A percentile compares a stretch with the other conserved stretches of the same genome.
Conservation (phyloP, 805 yeast species). For the Candida jianshihensis region DNA sequence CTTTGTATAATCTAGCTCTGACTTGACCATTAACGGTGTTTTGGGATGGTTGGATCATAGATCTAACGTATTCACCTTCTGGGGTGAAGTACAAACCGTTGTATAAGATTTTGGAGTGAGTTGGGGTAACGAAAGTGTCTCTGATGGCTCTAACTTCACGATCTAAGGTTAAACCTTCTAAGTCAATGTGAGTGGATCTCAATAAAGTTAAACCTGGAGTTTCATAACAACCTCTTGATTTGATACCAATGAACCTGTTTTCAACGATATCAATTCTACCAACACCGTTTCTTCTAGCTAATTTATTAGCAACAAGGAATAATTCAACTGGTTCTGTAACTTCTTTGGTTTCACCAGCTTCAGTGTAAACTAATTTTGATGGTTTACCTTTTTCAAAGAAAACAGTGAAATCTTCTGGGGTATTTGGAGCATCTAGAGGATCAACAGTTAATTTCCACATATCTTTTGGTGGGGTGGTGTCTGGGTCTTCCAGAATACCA, state of each 20-base stretch:
- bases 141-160: conserved; percentile 96
- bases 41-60: conserved; percentile 93
- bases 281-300: conserved; percentile 98
- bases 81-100: conserved; percentile 98
- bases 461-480: conserved; percentile 98
- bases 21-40: conserved; percentile 93
- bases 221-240: conserved; percentile 99
- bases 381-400: conserved; percentile 86
- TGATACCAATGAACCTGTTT: conserved; percentile 97
- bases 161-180: conserved; percentile 95
- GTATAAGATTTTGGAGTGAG: conserved; percentile 85
- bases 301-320: conserved; percentile 85
- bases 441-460: conserved; percentile 99
- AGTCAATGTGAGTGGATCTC: conserved; percentile 90
- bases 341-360: conserved; percentile 46
- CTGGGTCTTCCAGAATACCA: conserved; percentile 98
- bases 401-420: conserved; percentile 83
- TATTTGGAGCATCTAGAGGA: conserved; percentile 90
- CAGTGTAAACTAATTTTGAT: conserved; percentile 60
- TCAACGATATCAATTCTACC: conserved; percentile 99
- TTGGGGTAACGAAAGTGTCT: conserved; percentile 91
- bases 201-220: conserved; percentile 96
- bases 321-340: conserved; percentile 88
- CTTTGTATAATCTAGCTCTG: conserved; percentile 91
- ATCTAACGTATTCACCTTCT: conserved; percentile 92